phyloP scores from a whole-genome alignment of 331 rosid genomes.

The Pyracantha coccinea region DNA sequence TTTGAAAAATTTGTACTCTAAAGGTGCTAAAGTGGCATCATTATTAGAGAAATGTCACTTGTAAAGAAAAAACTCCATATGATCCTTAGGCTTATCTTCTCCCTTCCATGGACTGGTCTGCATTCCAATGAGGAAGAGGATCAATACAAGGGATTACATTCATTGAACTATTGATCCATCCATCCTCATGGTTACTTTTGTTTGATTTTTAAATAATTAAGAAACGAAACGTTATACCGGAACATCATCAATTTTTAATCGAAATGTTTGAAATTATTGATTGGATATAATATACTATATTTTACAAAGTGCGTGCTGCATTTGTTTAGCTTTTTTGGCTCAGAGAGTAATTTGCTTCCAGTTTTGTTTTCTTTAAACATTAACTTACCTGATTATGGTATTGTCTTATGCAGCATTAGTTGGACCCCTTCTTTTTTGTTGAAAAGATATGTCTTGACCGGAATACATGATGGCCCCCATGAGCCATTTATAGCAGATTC shows the following conservation, averaged over 20 bases:
- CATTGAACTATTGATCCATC: not conserved
- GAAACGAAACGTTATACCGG: not conserved
- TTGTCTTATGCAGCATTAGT: slow-evolving; percentile 61
- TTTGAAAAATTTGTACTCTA: not conserved
- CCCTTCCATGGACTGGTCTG: not conserved
- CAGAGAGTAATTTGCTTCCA: not conserved
- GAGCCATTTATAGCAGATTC: slow-evolving; percentile 99
- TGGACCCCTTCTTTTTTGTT: slow-evolving; percentile 99
- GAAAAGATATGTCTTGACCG: slow-evolving; percentile 92
- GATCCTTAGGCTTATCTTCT: not conserved
- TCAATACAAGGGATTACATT: not conserved
- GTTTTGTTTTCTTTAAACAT: not conserved
- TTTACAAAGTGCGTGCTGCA: not conserved
- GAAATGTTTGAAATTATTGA: not conserved
- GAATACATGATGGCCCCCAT: slow-evolving; percentile 96
- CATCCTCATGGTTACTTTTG: not conserved
- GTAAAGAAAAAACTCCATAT: not conserved
- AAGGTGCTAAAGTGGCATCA: not conserved
- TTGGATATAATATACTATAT: not conserved
- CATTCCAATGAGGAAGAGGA: not conserved
- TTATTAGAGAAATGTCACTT: not conserved
- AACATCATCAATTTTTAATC: not conserved
- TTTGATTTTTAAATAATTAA: not conserved
- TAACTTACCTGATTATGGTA: slow-evolving; percentile 27
- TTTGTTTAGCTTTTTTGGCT: not conserved